phyloP scores from a whole-genome alignment of 2,329 filamentous ascomycete species.

The Coniochaeta ligniaria region DNA sequence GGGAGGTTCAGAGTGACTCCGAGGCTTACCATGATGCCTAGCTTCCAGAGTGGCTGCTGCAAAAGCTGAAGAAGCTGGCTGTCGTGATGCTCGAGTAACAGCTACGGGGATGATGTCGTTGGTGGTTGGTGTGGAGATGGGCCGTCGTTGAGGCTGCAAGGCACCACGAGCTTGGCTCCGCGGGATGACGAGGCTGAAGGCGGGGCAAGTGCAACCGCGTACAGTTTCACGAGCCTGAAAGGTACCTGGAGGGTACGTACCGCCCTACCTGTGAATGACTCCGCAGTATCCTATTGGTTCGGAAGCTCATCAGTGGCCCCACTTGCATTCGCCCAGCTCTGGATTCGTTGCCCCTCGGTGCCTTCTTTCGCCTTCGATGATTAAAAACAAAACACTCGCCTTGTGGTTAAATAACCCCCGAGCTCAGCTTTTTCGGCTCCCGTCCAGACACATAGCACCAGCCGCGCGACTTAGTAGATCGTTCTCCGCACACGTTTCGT shows the following conservation, averaged over 20 bases:
- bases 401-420: not conserved
- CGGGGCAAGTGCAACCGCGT: not conserved
- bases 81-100: not conserved
- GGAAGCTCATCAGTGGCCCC: not conserved
- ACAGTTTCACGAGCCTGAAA: not conserved
- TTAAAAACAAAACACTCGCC: not conserved
- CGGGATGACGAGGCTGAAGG: not conserved
- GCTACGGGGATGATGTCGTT: not conserved
- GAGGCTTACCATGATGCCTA: not conserved
- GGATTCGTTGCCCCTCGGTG: conserved; percentile 6
- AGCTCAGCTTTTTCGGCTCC: not conserved
- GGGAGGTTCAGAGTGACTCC: not conserved
- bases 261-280: not conserved
- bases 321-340: not conserved
- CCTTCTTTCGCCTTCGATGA: conserved; percentile 11
- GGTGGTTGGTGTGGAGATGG: not conserved
- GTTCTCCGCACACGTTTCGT: not conserved
- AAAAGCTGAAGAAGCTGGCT: not conserved
- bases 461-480: not conserved
- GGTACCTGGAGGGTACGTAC: not conserved
- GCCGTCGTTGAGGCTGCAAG: not conserved
- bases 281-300: not conserved
- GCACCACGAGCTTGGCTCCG: not conserved
- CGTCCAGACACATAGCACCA: not conserved
- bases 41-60: not conserved